Percentiles rank a stretch among this genome's conserved stretches.
These are phyloP conservation scores for Hyaloscypha hepaticicola DNA, from an alignment of 495 filamentous ascomycete species.

Conservation along the genomic window DNA sequence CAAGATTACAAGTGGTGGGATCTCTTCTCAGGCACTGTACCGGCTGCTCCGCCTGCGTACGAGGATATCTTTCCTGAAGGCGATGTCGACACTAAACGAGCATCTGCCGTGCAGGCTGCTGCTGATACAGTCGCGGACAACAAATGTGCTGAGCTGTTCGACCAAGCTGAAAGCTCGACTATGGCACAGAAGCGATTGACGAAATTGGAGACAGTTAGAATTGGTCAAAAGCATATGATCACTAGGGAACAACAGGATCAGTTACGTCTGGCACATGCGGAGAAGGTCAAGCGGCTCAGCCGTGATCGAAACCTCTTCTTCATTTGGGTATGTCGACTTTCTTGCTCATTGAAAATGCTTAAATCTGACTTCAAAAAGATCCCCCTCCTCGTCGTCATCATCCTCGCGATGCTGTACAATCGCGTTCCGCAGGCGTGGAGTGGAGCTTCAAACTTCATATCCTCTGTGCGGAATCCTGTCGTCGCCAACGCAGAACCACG, in stretches of 20 bases:
- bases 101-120: slow-evolving; percentile 57
- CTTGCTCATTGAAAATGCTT: slow-evolving; percentile 34
- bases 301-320: slow-evolving; percentile 81
- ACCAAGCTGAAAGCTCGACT: slow-evolving; percentile 38
- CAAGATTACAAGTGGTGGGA: slow-evolving; percentile 69
- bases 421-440: slow-evolving; percentile 45
- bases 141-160: slow-evolving; percentile 62
- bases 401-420: slow-evolving; percentile 62
- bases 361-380: slow-evolving; percentile 41
- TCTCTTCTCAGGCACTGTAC: slow-evolving; percentile 44
- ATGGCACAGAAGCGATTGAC: slow-evolving; percentile 24
- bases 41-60: slow-evolving; percentile 68
- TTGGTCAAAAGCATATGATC: slow-evolving; percentile 50
- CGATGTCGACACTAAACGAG: slow-evolving; percentile 58
- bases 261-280: slow-evolving; percentile 66
- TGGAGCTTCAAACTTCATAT: slow-evolving; percentile 3
- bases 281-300: slow-evolving; percentile 70
- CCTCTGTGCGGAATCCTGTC: slow-evolving; percentile 17
- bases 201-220: slow-evolving; percentile 47
- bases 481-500: slow-evolving; percentile 7
- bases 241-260: slow-evolving; percentile 75
- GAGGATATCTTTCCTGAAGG: slow-evolving; percentile 72
- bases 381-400: slow-evolving; percentile 59
- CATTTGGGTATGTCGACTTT: slow-evolving; percentile 64
- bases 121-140: slow-evolving; percentile 65